Conservation (phyloP, 2,329 filamentous ascomycete species). For the Chrysoporthe puriensis region DNA sequence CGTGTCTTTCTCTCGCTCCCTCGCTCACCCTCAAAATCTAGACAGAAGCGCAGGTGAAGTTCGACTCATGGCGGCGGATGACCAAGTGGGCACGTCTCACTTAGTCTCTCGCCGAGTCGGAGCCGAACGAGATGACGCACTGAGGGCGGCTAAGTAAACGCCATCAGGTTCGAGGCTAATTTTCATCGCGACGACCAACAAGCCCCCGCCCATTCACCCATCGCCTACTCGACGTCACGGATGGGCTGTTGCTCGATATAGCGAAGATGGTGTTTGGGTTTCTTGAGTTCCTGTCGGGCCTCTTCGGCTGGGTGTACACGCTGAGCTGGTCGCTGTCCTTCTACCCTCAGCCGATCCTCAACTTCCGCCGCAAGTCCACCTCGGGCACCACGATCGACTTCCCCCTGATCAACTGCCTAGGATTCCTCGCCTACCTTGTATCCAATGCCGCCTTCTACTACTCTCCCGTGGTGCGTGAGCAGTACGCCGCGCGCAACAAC, state of each 20-base stretch:
- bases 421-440: slow-evolving; percentile 75
- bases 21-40: neutral
- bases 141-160: neutral
- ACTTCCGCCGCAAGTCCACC: slow-evolving; percentile 76
- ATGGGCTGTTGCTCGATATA: slow-evolving; percentile 10
- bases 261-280: slow-evolving; percentile 38
- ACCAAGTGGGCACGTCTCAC: neutral
- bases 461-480: slow-evolving; percentile 73
- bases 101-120: neutral
- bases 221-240: neutral
- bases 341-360: slow-evolving; percentile 87
- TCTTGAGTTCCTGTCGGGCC: slow-evolving; percentile 54
- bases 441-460: slow-evolving; percentile 79
- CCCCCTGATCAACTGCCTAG: slow-evolving; percentile 71
- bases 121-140: slow-evolving; percentile 14
- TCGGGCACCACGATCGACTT: slow-evolving; percentile 87
- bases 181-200: neutral
- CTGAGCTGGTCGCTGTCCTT: slow-evolving; percentile 85
- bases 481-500: slow-evolving; percentile 82
- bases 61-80: neutral
- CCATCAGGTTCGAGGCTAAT: neutral
- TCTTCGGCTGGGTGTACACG: slow-evolving; percentile 78
- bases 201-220: too few relatives aligned
- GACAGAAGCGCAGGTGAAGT: neutral
- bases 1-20: neutral